phyloP scores from a whole-genome alignment of 352 stramenopile species.

The Peronosclerospora sorghi region DNA sequence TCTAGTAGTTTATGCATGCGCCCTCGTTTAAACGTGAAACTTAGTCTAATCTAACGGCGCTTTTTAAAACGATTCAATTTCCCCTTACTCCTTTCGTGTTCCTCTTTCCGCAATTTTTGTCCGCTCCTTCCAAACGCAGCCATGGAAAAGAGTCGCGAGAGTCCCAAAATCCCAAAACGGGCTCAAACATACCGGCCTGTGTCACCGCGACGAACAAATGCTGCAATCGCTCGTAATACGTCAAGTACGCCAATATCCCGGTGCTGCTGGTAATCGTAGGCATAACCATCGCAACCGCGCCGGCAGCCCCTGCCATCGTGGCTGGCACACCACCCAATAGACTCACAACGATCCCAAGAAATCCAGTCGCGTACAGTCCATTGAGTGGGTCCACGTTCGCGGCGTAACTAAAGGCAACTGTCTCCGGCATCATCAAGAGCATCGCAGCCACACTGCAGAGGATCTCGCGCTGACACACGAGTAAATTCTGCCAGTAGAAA shows the following conservation, averaged over 20 bases:
- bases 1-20: too few species aligned
- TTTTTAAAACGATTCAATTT: too few species aligned
- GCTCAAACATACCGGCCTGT: constrained; percentile 77
- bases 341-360: constrained; percentile 82
- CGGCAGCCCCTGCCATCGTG: constrained; percentile 82
- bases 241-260: constrained; percentile 38
- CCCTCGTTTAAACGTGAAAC: too few species aligned
- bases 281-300: constrained; percentile 89
- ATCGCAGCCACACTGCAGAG: constrained; percentile 84
- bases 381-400: constrained; percentile 81
- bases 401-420: constrained; percentile 89
- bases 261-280: constrained; percentile 57
- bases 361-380: constrained; percentile 87
- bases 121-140: too few species aligned
- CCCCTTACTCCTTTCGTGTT: too few species aligned
- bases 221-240: constrained; percentile 55
- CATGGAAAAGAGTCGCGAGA: constrained; percentile 88
- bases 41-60: too few species aligned
- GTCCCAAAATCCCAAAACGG: constrained; percentile 68
- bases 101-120: too few species aligned
- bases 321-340: constrained; percentile 81
- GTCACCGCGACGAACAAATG: constrained; percentile 85
- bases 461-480: constrained; percentile 59
- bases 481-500: constrained; percentile 50
- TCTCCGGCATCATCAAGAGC: constrained; percentile 90